Base-by-base conservation (phyloP, 192 early-diverging fungal species). In the Linnemannia hyalina region DNA sequence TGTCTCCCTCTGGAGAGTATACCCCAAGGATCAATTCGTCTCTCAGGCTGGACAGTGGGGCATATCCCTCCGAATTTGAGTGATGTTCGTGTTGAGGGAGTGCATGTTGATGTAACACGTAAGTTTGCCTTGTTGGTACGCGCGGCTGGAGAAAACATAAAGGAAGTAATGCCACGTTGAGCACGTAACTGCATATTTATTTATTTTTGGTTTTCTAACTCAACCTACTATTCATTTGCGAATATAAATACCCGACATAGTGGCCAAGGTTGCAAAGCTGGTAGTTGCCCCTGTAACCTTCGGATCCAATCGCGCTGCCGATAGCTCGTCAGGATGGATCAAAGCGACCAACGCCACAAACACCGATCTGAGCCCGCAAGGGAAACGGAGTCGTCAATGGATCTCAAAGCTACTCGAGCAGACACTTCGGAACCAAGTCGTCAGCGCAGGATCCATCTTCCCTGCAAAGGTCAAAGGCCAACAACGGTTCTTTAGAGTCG, bases 401-500 rank as follows among this genome's bases (percentile, higher is more conserved):
- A 52, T 63, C 18, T 74, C 76, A 22, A 49, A 38, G 6, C 20
- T 69, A 11, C 26, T 82, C 10, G 52, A 44, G 16, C 80, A 65
- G 5, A 72, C 7, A 3, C 69, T 82, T 32, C 52, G 71, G 15
- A 75, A 74, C 32, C 80, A 82, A 8, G 13, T 73, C 26, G 74
- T 63, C 6, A 36, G 76, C 26, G 9, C 18, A 10, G 77, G 77
- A 26, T 83, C 76, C 3, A 38, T 78, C 8, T 57, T 83, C 23
- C 11, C 35, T 1, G 82, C 77, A 18, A 83, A 32, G n/a, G 32
- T 83, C 5, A 83, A 83, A 32, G 68, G 63, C 0, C 76, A 77
- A 57, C 60, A 36, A n/a, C 70, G 68, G 29, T 32, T 63, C 4
- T 77, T 83, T 55, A 83, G 26, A 38, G 71, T 83, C 11, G 15